These are phyloP conservation scores for Euphrasia arctica DNA, from an alignment of 305 asterid genomes.

Conservation along the genomic window DNA sequence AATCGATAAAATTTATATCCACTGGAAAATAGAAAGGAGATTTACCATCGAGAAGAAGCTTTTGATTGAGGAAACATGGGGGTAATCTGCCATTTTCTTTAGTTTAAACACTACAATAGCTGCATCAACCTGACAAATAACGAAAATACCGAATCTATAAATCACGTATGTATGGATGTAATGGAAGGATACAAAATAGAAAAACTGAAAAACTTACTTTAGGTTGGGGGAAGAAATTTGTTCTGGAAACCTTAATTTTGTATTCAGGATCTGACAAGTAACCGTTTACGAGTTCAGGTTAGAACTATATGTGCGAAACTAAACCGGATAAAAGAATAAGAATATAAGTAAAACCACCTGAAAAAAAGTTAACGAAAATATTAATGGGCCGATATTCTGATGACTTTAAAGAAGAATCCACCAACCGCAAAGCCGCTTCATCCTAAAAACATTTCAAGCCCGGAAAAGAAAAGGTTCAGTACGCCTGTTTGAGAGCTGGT, in stretches of 20 bases:
- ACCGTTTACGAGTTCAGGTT: constrained; percentile 17
- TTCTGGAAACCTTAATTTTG: constrained; percentile 69
- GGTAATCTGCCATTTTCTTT: constrained; percentile 67
- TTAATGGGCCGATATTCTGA: constrained; percentile 87
- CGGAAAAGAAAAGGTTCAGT: background rate
- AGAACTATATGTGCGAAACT: background rate
- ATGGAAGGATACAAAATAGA: background rate
- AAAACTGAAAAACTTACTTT: constrained; percentile 43
- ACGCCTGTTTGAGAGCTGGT: constrained; percentile 11
- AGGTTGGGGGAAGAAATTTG: constrained; percentile 90
- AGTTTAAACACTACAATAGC: constrained; percentile 76
- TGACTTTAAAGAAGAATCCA: constrained; percentile 60
- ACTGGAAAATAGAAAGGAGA: background rate
- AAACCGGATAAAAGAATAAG: background rate
- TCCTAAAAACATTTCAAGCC: constrained; percentile 45
- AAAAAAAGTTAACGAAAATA: constrained; percentile 81
- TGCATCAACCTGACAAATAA: constrained; percentile 76
- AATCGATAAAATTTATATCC: background rate
- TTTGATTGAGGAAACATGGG: constrained; percentile 71
- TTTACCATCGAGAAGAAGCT: constrained; percentile 94
- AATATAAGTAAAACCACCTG: constrained; percentile 43
- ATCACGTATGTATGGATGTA: constrained; percentile 2
- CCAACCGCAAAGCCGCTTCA: constrained; percentile 91
- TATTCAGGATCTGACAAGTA: constrained; percentile 70
- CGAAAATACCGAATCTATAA: constrained; percentile 8